Conservation (phyloP, 179 eudicot species). For the Beta corolliflora region DNA sequence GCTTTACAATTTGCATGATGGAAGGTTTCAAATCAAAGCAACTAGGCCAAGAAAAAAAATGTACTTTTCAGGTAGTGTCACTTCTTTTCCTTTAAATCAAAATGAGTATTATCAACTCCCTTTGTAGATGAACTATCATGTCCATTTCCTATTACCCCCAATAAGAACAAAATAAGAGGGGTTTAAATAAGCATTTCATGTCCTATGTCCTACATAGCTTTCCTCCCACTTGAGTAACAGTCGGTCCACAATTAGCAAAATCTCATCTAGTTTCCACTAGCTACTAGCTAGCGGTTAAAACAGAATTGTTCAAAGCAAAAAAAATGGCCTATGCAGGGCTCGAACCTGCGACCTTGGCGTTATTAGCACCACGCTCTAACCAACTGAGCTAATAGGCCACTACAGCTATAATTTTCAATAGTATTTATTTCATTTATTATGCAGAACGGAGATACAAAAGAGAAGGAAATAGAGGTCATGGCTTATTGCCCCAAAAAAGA, state of each 20-base stretch:
- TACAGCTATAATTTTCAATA: too few relatives aligned
- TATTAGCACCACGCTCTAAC: conserved; percentile 60
- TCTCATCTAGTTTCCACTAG: background rate
- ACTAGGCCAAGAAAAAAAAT: conserved; percentile 19
- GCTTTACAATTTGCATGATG: conserved; percentile 11
- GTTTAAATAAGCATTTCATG: too few relatives aligned
- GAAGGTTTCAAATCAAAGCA: conserved; percentile 20
- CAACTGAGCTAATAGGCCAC: conserved; percentile 51
- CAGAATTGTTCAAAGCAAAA: background rate
- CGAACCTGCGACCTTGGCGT: conserved; percentile 57
- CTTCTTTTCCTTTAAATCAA: conserved; percentile 15
- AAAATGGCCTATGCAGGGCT: conserved; percentile 51
- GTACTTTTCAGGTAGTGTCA: conserved; percentile 32
- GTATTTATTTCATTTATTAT: too few relatives aligned
- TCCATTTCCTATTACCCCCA: background rate
- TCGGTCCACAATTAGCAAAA: background rate
- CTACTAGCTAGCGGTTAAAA: too few relatives aligned
- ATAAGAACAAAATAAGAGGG: too few relatives aligned
- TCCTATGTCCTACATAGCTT: conserved; percentile 1
- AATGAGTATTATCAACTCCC: conserved; percentile 27
- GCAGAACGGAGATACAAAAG: too few relatives aligned
- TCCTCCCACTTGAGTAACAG: background rate
- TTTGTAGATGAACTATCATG: conserved; percentile 20
- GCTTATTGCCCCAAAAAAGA: too few relatives aligned
- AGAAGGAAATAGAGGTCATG: too few relatives aligned